These are phyloP conservation scores for Saprolegnia parasitica DNA, from an alignment of 352 stramenopile species.

Conservation along the genomic window DNA sequence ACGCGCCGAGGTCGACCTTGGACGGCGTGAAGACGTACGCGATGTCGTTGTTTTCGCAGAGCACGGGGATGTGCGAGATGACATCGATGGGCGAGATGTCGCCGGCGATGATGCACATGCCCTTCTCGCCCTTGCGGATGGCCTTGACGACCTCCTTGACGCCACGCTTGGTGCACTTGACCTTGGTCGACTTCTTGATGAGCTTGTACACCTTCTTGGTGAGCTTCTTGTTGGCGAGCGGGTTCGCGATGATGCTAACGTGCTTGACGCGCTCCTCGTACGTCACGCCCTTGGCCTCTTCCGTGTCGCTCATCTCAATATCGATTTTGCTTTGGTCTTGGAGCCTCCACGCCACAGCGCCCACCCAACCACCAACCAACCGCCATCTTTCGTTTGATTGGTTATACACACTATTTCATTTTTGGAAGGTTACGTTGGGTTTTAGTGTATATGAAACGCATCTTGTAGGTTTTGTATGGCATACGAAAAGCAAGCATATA, in stretches of 20 bases:
- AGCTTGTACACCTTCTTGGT: conserved; percentile 92
- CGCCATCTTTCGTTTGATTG: conserved; percentile 23
- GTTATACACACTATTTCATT: conserved; percentile 24
- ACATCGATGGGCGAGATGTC: conserved; percentile 99
- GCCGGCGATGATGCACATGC: conserved; percentile 97
- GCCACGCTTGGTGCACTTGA: conserved; percentile 96
- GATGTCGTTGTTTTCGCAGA: conserved; percentile 98
- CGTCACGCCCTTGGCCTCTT: conserved; percentile 32
- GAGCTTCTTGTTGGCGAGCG: conserved; percentile 97
- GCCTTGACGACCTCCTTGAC: conserved; percentile 99
- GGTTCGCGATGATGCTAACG: conserved; percentile 91
- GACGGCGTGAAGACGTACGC: conserved; percentile 98
- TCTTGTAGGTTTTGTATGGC: neutral
- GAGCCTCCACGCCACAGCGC: neutral
- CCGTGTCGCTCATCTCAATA: conserved; percentile 29
- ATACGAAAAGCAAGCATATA: no score
- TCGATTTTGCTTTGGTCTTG: conserved; percentile 10
- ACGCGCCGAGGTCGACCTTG: conserved; percentile 94
- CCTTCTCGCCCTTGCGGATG: conserved; percentile 95
- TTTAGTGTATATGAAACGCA: conserved; percentile 14
- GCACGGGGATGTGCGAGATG: conserved; percentile 98
- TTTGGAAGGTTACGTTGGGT: conserved; percentile 7
- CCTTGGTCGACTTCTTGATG: conserved; percentile 92
- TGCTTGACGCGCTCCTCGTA: conserved; percentile 87
- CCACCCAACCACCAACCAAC: conserved; percentile 24